Base-by-base conservation (phyloP, 768 basidiomycete genomes). In the Boletales sp. region DNA sequence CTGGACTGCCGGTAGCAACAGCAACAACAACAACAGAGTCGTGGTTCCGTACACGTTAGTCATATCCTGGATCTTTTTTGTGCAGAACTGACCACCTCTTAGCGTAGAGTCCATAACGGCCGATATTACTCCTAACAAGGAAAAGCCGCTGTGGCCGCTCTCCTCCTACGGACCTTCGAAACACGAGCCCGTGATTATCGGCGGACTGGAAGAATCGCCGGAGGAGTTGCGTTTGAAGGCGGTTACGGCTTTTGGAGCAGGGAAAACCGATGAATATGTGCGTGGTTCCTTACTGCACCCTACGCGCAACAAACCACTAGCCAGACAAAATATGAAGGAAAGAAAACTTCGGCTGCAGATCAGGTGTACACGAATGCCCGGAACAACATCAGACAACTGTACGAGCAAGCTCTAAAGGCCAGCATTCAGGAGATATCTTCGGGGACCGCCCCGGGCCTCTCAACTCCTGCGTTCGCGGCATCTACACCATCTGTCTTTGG, bases 91-190 rank as follows among this genome's bases (percentile, higher is more conserved):
- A 45, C 4, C 34, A 39, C 30, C 27, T 35, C 24, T 15, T 57
- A 93, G 90, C 24, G 62, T 71, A 17, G 84, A 91, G 12, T 70
- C 74, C 3, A 78, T 95, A 39, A 63, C 62, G n/a, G 69, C 69
- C 30, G 93, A 94, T 55, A 64, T 94, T 8, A 80, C 77, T 1
- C 69, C 69, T 3, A 61, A 64, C 18, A 72, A 69, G 18, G 91
- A 94, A 14, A 85, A 82, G 60, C 93, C 92, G 0, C 39, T 76
- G 12, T 97, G 88, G 86, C 85, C 86, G 13, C 70, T 94, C 0
- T 84, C 89, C 0, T 85, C 81, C 0, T 94, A 88, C 63, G 91
- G 77, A 0, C 81, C 89, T 18, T 80, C 82, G 4, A 95, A 94
- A 62, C 60, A 77, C 51, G 90, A 92, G 55, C 82, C 82, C 0